A percentile compares a stretch with the other conserved stretches of the same genome.
phyloP scores from a whole-genome alignment of 2,329 filamentous ascomycete species.

The Claviceps paspali region DNA sequence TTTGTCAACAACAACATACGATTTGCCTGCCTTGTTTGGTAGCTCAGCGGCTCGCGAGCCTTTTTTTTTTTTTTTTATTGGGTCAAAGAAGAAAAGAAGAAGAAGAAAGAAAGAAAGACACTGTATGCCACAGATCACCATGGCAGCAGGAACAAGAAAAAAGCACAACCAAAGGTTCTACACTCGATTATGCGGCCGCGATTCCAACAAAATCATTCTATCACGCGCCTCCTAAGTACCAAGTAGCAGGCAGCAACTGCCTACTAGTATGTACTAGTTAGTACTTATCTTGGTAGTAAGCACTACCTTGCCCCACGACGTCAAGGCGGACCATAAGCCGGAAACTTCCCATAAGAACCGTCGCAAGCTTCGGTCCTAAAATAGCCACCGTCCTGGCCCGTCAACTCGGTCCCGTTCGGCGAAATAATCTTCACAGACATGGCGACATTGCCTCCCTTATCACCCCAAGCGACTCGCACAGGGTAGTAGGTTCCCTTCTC shows the following conservation, averaged over 20 bases:
- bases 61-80: no score
- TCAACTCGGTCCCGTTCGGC: conserved; percentile 7
- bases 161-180: neutral
- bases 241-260: no score
- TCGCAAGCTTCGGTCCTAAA: conserved; percentile 7
- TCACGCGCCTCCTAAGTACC: no score
- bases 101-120: no score
- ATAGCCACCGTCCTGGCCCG: conserved; percentile 6
- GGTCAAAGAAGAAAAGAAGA: no score
- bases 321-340: conserved; percentile 5
- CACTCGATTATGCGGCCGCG: neutral
- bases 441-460: conserved; percentile 6
- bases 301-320: neutral
- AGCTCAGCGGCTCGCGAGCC: no score
- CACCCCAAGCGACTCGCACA: conserved; percentile 6
- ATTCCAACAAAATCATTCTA: no score
- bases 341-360: conserved; percentile 7
- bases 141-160: neutral
- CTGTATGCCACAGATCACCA: no score
- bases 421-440: conserved; percentile 7
- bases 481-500: conserved; percentile 7
- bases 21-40: no score
- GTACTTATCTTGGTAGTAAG: no score
- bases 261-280: no score
- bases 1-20: no score